Evolutionary conservation across 148 eudicot genomes (phyloP).

Genomic region (Fagopyrum esculentum): DNA sequence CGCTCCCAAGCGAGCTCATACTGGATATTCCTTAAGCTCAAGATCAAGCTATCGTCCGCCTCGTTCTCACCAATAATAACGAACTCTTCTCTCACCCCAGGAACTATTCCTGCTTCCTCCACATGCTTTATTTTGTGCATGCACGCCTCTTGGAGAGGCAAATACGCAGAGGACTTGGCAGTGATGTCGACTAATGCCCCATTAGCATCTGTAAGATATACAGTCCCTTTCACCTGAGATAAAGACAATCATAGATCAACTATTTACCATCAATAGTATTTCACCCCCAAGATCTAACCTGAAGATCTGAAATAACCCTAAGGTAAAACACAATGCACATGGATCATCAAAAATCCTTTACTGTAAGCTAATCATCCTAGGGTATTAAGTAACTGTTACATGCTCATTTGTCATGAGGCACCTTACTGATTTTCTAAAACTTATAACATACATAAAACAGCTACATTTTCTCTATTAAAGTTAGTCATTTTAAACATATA

Average conservation of each 20-base stretch:
- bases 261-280: background rate
- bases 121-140: slow-evolving; percentile 63
- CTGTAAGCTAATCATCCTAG: background rate
- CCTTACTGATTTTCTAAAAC: background rate
- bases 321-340: slow-evolving; percentile 1
- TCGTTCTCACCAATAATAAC: slow-evolving; percentile 73
- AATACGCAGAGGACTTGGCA: slow-evolving; percentile 86
- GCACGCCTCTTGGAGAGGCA: slow-evolving; percentile 76
- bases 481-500: background rate
- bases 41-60: slow-evolving; percentile 71
- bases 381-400: background rate
- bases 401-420: background rate
- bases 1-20: slow-evolving; percentile 94
- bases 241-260: slow-evolving; percentile 14
- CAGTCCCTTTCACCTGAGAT: slow-evolving; percentile 77
- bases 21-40: slow-evolving; percentile 67
- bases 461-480: background rate
- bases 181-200: slow-evolving; percentile 86
- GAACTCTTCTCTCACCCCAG: slow-evolving; percentile 71
- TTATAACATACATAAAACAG: background rate
- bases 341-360: background rate
- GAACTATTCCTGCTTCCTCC: slow-evolving; percentile 74
- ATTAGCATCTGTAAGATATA: slow-evolving; percentile 48
- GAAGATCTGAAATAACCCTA: background rate
- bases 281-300: slow-evolving; percentile 1